Conservation (phyloP, 768 basidiomycete species). For the Kwoniella sp. region DNA sequence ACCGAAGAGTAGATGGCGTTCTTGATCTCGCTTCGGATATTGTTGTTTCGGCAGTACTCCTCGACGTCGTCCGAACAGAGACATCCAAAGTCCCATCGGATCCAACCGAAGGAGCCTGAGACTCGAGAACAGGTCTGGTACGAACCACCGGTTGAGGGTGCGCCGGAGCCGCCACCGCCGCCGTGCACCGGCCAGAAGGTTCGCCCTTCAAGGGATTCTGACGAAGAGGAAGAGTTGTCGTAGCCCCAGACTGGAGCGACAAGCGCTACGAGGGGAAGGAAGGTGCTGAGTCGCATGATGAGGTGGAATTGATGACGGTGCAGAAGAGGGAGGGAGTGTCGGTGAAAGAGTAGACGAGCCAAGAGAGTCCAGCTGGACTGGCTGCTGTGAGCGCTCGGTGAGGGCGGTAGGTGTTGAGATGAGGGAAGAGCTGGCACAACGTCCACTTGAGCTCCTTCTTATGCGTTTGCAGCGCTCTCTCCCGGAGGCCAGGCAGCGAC, state of each 20-base stretch:
- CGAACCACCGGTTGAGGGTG: constrained; percentile 5
- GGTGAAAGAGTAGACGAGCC: no score
- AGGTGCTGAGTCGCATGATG: background rate
- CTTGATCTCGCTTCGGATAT: constrained; percentile 16
- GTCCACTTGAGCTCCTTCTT: no score
- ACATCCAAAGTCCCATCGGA: constrained; percentile 41
- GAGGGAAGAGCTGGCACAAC: no score
- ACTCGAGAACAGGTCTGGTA: constrained; percentile 27
- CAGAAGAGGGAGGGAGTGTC: no score
- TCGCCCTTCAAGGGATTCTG: background rate
- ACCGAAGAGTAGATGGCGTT: constrained; percentile 24
- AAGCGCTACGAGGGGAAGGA: background rate
- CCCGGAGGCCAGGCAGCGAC: no score
- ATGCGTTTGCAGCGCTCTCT: no score
- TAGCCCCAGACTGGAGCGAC: background rate
- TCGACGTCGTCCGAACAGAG: constrained; percentile 37
- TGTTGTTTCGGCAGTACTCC: constrained; percentile 31
- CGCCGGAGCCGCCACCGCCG: background rate
- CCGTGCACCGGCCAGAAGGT: background rate
- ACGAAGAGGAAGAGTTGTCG: background rate
- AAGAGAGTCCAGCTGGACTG: no score
- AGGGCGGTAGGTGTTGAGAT: no score
- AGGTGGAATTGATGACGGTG: background rate
- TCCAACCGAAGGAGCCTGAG: constrained; percentile 17
- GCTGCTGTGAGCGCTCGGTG: no score